Evolutionary conservation across 2,329 filamentous ascomycete species (phyloP).

Genomic region (Penicillium sp.): DNA sequence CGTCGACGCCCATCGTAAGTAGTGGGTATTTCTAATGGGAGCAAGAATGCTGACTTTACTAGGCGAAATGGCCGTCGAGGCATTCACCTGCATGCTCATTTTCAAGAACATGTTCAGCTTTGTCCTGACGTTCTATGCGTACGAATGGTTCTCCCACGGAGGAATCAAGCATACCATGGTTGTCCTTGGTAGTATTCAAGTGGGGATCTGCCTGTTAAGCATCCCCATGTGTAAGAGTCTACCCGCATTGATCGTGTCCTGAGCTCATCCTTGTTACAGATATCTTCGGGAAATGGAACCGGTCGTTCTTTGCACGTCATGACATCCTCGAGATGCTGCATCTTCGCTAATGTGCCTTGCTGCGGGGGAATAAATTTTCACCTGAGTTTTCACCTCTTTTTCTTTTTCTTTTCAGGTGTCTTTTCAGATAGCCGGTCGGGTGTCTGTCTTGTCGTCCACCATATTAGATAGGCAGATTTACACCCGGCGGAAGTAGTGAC

Average conservation of each 20-base stretch:
- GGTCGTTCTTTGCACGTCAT: conserved; percentile 74
- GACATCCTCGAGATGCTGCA: conserved; percentile 62
- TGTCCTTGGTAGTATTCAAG: conserved; percentile 73
- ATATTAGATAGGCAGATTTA: too few species aligned
- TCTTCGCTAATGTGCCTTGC: conserved; percentile 26
- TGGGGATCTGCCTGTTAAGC: conserved; percentile 72
- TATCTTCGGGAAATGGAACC: conserved; percentile 74
- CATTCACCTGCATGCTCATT: conserved; percentile 84
- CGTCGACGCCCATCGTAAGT: conserved; percentile 85
- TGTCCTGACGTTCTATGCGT: conserved; percentile 78
- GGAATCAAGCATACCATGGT: conserved; percentile 66
- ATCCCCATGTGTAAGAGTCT: conserved; percentile 74
- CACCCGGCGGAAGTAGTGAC: too few species aligned
- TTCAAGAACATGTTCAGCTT: conserved; percentile 97
- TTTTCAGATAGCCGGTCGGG: too few species aligned
- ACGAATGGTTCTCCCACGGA: conserved; percentile 71
- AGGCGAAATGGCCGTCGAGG: conserved; percentile 82
- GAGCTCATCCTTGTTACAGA: conserved; percentile 52
- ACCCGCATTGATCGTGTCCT: neutral
- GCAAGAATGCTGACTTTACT: conserved; percentile 11
- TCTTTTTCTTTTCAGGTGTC: too few species aligned
- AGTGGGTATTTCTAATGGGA: neutral
- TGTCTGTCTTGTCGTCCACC: too few species aligned
- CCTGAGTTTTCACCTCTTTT: neutral
- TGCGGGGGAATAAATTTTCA: too few species aligned